Evolutionary conservation across 148 eudicot species (phyloP).

Genomic region (Polygonum maritimum): DNA sequence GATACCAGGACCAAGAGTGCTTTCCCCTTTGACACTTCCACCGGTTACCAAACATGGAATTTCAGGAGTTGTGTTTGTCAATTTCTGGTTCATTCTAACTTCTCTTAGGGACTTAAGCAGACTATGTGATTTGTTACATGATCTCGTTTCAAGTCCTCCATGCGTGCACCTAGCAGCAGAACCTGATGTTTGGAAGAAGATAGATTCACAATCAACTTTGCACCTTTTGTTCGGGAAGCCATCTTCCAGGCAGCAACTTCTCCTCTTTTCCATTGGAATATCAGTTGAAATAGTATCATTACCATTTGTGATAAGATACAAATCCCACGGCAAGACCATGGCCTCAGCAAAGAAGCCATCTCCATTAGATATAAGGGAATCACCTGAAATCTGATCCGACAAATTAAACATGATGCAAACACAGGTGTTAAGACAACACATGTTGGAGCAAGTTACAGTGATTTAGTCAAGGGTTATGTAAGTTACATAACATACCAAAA

Average conservation of each 20-base stretch:
- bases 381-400: conserved; percentile 39
- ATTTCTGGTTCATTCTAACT: conserved; percentile 13
- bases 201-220: conserved; percentile 31
- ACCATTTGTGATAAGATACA: conserved; percentile 26
- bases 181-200: conserved; percentile 16
- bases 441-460: neutral
- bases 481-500: neutral
- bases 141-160: conserved; percentile 14
- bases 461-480: neutral
- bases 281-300: conserved; percentile 12
- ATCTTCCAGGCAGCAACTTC: conserved; percentile 16
- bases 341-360: conserved; percentile 63
- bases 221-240: conserved; percentile 45
- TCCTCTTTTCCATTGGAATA: conserved; percentile 14
- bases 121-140: conserved; percentile 12
- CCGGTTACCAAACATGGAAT: conserved; percentile 34
- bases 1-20: conserved; percentile 19
- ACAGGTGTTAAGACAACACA: neutral
- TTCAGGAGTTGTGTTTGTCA: conserved; percentile 20
- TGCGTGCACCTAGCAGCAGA: conserved; percentile 8
- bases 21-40: conserved; percentile 18
- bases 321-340: conserved; percentile 63
- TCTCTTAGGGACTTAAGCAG: conserved; percentile 15
- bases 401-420: neutral
- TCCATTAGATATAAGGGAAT: conserved; percentile 27